Percentiles rank a stretch among this genome's conserved stretches.
Evolutionary conservation across 2,329 filamentous ascomycete species (phyloP).

Genomic region (Sphaerulina populicola): DNA sequence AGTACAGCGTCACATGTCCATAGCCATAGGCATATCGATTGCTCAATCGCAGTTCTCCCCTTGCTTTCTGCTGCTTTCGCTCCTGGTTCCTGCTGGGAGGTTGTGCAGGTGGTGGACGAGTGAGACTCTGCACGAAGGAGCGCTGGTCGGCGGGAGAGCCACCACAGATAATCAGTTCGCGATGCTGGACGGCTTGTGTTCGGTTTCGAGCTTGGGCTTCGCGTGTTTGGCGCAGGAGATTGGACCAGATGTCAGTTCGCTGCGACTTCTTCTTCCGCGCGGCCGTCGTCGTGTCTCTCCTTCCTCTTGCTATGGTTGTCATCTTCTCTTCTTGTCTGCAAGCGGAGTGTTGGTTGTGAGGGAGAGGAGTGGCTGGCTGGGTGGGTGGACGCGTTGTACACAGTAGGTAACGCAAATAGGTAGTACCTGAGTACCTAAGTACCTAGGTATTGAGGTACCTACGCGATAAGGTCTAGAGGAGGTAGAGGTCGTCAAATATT

Average conservation of each 20-base stretch:
- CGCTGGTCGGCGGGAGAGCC: slow-evolving; percentile 29
- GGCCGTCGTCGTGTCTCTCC: slow-evolving; percentile 9
- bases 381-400: too few relatives aligned
- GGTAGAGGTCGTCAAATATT: neutral
- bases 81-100: slow-evolving; percentile 22
- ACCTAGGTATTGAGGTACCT: neutral
- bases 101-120: slow-evolving; percentile 26
- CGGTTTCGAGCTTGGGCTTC: slow-evolving; percentile 31
- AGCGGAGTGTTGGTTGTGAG: neutral
- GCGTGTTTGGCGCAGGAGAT: slow-evolving; percentile 30
- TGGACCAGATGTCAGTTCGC: slow-evolving; percentile 31
- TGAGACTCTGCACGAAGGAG: slow-evolving; percentile 23
- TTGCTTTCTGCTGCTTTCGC: slow-evolving; percentile 19
- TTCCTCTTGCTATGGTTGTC: slow-evolving; percentile 12
- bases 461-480: neutral
- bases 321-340: neutral
- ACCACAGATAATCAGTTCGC: slow-evolving; percentile 28
- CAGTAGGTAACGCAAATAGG: too few relatives aligned
- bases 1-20: slow-evolving; percentile 30
- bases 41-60: slow-evolving; percentile 29
- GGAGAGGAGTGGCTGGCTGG: neutral
- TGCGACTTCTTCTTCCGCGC: slow-evolving; percentile 23
- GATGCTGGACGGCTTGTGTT: slow-evolving; percentile 28
- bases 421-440: neutral
- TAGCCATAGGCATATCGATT: slow-evolving; percentile 32